Evolutionary conservation across 495 filamentous ascomycete species (phyloP).

Genomic region (Bombardia bombarda): DNA sequence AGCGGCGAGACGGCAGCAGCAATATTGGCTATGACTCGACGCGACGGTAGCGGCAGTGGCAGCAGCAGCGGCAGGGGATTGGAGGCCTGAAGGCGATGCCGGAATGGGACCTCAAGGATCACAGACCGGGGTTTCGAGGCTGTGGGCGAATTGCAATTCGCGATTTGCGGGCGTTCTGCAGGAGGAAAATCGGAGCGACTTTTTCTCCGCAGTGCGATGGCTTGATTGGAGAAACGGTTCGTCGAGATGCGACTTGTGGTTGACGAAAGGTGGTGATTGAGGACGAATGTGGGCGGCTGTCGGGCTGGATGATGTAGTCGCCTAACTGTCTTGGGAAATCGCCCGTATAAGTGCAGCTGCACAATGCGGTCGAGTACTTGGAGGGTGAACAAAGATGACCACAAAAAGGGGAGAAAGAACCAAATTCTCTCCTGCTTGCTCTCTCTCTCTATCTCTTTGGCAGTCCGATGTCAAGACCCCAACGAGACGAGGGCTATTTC

Average conservation of each 20-base stretch:
- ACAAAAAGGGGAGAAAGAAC: not conserved
- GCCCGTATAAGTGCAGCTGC: slow-evolving; percentile 3
- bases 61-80: not conserved
- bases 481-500: not conserved
- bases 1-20: not conserved
- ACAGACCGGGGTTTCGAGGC: not conserved
- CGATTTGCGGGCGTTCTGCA: not conserved
- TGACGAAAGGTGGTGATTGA: not conserved
- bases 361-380: not conserved
- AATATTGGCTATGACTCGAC: slow-evolving; percentile 3
- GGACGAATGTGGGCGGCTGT: slow-evolving; percentile 5
- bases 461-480: not conserved
- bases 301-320: slow-evolving; percentile 6
- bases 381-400: slow-evolving; percentile 2
- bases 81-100: slow-evolving; percentile 5
- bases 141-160: slow-evolving; percentile 3
- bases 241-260: slow-evolving; percentile 3
- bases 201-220: not conserved
- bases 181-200: slow-evolving; percentile 3
- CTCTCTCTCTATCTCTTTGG: not conserved
- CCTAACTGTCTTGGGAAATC: slow-evolving; percentile 16
- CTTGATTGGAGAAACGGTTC: slow-evolving; percentile 1
- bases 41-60: not conserved
- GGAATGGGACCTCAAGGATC: slow-evolving; percentile 1
- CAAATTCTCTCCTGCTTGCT: not conserved